A percentile compares a stretch with the other conserved stretches of the same genome.
These are phyloP conservation scores for Monosporascus cannonballus DNA, from an alignment of 2,329 filamentous ascomycete genomes.

Conservation along the genomic window DNA sequence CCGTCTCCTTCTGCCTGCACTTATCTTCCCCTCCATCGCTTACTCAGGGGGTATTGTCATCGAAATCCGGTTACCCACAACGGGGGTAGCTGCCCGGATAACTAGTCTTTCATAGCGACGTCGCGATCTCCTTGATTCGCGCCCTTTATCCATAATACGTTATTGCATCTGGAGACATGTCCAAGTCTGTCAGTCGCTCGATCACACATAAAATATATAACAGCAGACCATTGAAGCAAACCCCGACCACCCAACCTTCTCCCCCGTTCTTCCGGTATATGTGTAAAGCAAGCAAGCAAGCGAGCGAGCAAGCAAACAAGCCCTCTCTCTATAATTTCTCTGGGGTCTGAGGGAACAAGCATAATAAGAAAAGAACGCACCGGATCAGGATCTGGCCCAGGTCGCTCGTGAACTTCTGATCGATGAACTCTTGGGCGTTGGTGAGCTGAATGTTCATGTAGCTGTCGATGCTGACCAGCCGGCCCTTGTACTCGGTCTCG, in stretches of 20 bases:
- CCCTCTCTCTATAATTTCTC: neutral
- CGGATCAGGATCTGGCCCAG: constrained; percentile 90
- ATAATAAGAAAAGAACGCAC: constrained; percentile 38
- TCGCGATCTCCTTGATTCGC: constrained; percentile 48
- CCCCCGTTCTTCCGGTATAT: too few relatives aligned
- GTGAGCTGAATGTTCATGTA: constrained; percentile 99
- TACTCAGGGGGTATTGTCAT: neutral
- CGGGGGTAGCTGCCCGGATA: too few relatives aligned
- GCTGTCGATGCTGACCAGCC: constrained; percentile 85
- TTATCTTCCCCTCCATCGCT: neutral
- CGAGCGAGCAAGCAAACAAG: too few relatives aligned
- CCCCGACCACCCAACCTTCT: neutral
- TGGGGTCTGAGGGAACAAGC: too few relatives aligned
- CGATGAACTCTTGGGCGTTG: constrained; percentile 86
- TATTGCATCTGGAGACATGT: constrained; percentile 59
- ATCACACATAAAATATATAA: neutral
- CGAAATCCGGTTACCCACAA: neutral
- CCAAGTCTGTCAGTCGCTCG: neutral
- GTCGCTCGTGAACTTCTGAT: constrained; percentile 76
- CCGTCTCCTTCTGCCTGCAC: neutral
- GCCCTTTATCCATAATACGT: constrained; percentile 84
- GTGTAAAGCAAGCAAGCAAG: too few relatives aligned
- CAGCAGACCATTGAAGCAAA: neutral
- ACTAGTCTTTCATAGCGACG: constrained; percentile 51
- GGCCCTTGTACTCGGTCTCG: constrained; percentile 94